These are phyloP conservation scores for Crithidia bombi DNA, from an alignment of 208 protist genomes.

Conservation along the genomic window DNA sequence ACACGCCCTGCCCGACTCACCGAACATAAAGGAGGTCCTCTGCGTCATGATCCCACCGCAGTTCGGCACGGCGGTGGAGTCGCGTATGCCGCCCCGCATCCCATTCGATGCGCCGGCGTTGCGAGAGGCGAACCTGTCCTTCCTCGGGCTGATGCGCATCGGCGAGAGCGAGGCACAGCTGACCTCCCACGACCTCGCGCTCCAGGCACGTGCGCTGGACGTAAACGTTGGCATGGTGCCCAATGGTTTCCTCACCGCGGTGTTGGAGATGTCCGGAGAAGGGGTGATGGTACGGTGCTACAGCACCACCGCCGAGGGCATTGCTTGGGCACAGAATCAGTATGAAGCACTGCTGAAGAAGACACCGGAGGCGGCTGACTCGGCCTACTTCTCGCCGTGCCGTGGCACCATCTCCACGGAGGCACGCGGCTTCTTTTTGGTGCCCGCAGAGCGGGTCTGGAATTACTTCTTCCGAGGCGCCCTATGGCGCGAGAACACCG, in stretches of 20 bases:
- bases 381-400: slow-evolving; percentile 56
- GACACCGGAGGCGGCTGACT: slow-evolving; percentile 54
- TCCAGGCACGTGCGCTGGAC: slow-evolving; percentile 75
- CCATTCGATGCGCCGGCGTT: slow-evolving; percentile 65
- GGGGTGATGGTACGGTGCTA: slow-evolving; percentile 79
- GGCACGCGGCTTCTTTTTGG: slow-evolving; percentile 79
- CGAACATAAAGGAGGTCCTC: slow-evolving; percentile 88
- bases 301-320: slow-evolving; percentile 80
- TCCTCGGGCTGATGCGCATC: slow-evolving; percentile 80
- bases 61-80: slow-evolving; percentile 68
- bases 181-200: slow-evolving; percentile 80
- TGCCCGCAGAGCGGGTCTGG: slow-evolving; percentile 74
- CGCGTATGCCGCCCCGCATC: slow-evolving; percentile 66
- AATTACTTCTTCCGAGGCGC: slow-evolving; percentile 90
- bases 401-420: slow-evolving; percentile 70
- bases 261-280: slow-evolving; percentile 66
- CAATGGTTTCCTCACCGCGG: slow-evolving; percentile 43
- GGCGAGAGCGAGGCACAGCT: slow-evolving; percentile 68
- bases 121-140: slow-evolving; percentile 70
- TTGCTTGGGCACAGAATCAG: slow-evolving; percentile 70
- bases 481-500: slow-evolving; percentile 71
- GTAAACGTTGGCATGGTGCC: slow-evolving; percentile 66
- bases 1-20: slow-evolving; percentile 79
- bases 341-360: slow-evolving; percentile 59
- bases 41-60: slow-evolving; percentile 89